A percentile compares a stretch with the other conserved stretches of the same genome.
Conservation (phyloP, 176 grass and related monocot genomes). For the Oryza meyeriana region DNA sequence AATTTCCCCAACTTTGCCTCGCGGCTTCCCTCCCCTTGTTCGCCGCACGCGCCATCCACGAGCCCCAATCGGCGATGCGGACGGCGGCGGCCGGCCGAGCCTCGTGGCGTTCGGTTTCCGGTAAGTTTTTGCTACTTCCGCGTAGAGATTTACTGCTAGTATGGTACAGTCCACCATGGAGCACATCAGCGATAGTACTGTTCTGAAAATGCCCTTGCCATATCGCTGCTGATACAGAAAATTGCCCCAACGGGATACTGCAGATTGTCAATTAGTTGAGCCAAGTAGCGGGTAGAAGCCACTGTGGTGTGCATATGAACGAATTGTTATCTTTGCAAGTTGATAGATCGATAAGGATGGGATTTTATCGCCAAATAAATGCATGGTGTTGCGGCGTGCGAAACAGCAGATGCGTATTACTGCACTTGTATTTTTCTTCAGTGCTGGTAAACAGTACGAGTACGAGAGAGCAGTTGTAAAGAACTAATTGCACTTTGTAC, state of each 20-base stretch:
- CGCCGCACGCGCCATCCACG: not conserved
- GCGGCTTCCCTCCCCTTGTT: not conserved
- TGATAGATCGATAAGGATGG: not conserved
- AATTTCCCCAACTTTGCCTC: not conserved
- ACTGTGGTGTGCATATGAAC: slow-evolving; percentile 27
- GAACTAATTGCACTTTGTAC: no score
- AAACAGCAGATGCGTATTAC: not conserved
- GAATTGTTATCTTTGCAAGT: not conserved
- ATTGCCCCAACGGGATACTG: slow-evolving; percentile 6
- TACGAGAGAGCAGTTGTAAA: not conserved
- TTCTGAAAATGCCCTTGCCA: slow-evolving; percentile 4
- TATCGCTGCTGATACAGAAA: slow-evolving; percentile 5
- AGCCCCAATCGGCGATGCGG: slow-evolving; percentile 36
- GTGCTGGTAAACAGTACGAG: not conserved
- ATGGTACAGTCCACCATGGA: not conserved
- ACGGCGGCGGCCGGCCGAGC: slow-evolving; percentile 10
- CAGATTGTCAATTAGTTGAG: not conserved
- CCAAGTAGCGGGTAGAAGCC: not conserved
- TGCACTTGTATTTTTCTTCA: not conserved
- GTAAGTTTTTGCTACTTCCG: not conserved
- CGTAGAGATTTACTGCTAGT: not conserved
- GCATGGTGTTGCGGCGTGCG: not conserved
- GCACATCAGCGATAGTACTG: not conserved
- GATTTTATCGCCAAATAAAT: not conserved
- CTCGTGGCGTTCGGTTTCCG: not conserved